phyloP scores from a whole-genome alignment of 2,329 filamentous ascomycete genomes.

The Coniosporium tulheliwenetii region DNA sequence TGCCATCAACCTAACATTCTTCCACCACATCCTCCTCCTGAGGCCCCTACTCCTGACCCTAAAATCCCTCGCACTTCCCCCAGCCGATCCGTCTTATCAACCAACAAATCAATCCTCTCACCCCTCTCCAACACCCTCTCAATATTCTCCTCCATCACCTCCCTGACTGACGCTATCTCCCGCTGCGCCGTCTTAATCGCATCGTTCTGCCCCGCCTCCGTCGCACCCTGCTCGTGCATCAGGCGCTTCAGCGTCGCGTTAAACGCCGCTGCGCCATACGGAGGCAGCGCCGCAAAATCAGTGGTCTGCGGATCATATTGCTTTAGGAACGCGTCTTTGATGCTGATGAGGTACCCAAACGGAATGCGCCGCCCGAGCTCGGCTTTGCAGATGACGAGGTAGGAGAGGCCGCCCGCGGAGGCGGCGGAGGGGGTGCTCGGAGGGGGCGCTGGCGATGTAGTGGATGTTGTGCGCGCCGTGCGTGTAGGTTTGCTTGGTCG shows the following conservation, averaged over 20 bases:
- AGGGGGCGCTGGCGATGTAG: conserved; percentile 77
- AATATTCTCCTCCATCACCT: conserved; percentile 92
- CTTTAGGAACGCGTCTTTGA: conserved; percentile 72
- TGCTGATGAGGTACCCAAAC: conserved; percentile 82
- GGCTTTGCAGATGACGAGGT: conserved; percentile 73
- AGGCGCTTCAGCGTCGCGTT: conserved; percentile 62
- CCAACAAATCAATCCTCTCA: conserved; percentile 81
- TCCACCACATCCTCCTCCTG: conserved; percentile 98
- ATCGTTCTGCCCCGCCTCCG: conserved; percentile 59
- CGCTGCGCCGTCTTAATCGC: conserved; percentile 68
- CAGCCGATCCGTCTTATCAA: conserved; percentile 90
- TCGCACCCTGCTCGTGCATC: conserved; percentile 74
- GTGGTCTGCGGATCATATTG: conserved; percentile 50
- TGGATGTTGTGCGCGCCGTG: conserved; percentile 88
- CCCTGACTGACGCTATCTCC: conserved; percentile 83
- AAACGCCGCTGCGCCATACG: conserved; percentile 82
- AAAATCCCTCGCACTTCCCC: conserved; percentile 82
- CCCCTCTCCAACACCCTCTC: conserved; percentile 77
- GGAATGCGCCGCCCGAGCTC: conserved; percentile 74
- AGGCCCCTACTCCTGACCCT: conserved; percentile 71
- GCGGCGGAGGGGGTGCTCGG: conserved; percentile 35
- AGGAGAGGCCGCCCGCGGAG: conserved; percentile 61
- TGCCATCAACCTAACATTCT: conserved; percentile 91
- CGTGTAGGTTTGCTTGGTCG: conserved; percentile 87
- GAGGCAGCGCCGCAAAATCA: conserved; percentile 63